phyloP scores from a whole-genome alignment of 345 rosid species.

The Pugionium cornutum region DNA sequence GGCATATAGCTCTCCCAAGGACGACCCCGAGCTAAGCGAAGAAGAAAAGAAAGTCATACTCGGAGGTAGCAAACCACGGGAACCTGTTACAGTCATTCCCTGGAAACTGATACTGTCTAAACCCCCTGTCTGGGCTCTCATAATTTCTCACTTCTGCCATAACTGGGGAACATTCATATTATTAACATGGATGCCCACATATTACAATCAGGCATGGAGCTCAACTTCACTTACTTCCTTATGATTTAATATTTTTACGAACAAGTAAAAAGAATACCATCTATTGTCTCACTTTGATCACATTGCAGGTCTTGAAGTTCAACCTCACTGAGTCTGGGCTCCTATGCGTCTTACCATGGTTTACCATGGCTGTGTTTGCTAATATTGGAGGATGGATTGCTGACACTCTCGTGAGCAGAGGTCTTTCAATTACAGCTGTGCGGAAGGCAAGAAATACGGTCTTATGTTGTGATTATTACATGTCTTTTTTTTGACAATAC shows the following conservation, averaged over 20 bases:
- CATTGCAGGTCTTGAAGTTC: constrained; percentile 84
- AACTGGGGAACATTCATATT: constrained; percentile 99
- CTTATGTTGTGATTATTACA: constrained; percentile 1
- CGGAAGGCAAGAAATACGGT: constrained; percentile 69
- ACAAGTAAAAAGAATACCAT: not conserved
- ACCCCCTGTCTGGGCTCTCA: constrained; percentile 97
- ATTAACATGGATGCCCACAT: constrained; percentile 98
- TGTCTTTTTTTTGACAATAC: constrained; percentile 6
- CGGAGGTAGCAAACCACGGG: constrained; percentile 62
- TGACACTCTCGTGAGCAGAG: constrained; percentile 91
- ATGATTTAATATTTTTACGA: not conserved
- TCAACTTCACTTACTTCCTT: constrained; percentile 12
- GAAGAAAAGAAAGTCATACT: constrained; percentile 68
- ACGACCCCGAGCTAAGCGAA: constrained; percentile 69
- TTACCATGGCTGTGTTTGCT: constrained; percentile 93
- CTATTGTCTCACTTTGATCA: constrained; percentile 16
- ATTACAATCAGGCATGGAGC: constrained; percentile 83
- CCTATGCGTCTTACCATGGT: constrained; percentile 93
- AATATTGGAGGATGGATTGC: constrained; percentile 99
- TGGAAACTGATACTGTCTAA: constrained; percentile 92
- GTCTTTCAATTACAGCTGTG: constrained; percentile 86
- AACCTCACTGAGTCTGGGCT: constrained; percentile 97
- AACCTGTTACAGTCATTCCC: constrained; percentile 86
- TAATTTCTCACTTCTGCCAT: constrained; percentile 93
- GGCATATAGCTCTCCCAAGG: constrained; percentile 89